A percentile compares a stretch with the other conserved stretches of the same genome.
These are phyloP conservation scores for Daldinia sp. DNA, from an alignment of 2,329 filamentous ascomycete species.

Conservation along the genomic window DNA sequence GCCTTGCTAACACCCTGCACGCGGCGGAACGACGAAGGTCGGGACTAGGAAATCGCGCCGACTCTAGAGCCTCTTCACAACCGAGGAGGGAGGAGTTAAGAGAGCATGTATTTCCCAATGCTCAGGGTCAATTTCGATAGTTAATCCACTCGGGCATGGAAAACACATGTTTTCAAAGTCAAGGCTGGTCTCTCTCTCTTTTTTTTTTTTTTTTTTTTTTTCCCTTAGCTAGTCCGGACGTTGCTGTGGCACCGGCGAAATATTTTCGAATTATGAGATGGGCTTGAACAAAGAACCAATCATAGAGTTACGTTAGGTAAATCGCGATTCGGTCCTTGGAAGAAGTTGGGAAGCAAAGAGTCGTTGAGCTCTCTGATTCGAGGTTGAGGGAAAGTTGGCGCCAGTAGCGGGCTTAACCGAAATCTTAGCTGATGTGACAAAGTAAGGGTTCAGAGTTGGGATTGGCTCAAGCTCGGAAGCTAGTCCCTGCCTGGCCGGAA, in stretches of 20 bases:
- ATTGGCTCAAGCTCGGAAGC: conserved; percentile 49
- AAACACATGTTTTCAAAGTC: conserved; percentile 14
- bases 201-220: no score
- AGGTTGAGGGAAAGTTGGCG: conserved; percentile 44
- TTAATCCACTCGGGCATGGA: conserved; percentile 17
- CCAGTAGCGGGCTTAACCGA: conserved; percentile 46
- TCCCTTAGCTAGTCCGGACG: conserved; percentile 30
- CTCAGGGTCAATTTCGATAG: conserved; percentile 18
- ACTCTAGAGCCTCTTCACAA: conserved; percentile 27
- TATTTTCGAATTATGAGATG: conserved; percentile 33
- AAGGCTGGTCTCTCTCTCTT: conserved; percentile 18
- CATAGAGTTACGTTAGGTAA: conserved; percentile 21
- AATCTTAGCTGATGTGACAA: conserved; percentile 51
- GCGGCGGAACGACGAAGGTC: conserved; percentile 31
- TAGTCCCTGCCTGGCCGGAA: conserved; percentile 42
- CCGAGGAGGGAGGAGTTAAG: conserved; percentile 15
- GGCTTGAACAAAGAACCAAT: conserved; percentile 25
- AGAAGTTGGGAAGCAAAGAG: conserved; percentile 10
- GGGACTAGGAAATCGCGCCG: conserved; percentile 31
- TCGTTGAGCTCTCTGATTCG: conserved; percentile 44
- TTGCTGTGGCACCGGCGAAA: conserved; percentile 41
- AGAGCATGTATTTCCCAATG: conserved; percentile 8
- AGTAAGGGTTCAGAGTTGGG: conserved; percentile 36
- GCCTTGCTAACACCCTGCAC: conserved; percentile 26
- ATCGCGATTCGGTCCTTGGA: conserved; percentile 24